Evolutionary conservation across 805 yeast genomes (phyloP).

Genomic region (Candida boidinii): DNA sequence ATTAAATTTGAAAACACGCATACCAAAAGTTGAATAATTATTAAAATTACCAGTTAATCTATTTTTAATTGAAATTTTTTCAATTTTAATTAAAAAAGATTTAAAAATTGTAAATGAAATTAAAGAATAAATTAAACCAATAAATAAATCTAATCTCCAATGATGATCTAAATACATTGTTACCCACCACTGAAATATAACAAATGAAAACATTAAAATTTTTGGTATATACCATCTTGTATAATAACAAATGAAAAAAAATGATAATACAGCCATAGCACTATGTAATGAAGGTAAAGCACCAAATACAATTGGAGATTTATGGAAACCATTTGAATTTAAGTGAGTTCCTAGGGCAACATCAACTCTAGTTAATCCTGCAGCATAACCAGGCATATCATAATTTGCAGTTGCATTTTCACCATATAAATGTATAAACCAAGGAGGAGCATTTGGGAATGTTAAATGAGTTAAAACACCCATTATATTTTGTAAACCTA

Average conservation of each 20-base stretch:
- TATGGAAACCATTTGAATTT: conserved; percentile 54
- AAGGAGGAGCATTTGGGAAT: conserved; percentile 69
- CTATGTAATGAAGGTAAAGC: conserved; percentile 69
- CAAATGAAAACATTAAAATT: conserved; percentile 32
- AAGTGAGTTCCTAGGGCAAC: conserved; percentile 52
- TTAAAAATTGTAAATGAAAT: conserved; percentile 31
- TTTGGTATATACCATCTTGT: conserved; percentile 27
- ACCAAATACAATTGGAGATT: conserved; percentile 63
- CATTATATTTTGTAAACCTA: conserved; percentile 52
- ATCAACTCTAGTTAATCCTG: conserved; percentile 62
- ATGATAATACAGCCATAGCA: conserved; percentile 52
- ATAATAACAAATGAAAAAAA: conserved; percentile 34
- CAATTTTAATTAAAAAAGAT: conserved; percentile 26
- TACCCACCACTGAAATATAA: conserved; percentile 64
- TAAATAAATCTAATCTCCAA: conserved; percentile 53
- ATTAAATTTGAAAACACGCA: conserved; percentile 46
- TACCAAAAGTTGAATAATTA: conserved; percentile 43
- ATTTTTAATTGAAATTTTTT: conserved; percentile 29
- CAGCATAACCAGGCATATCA: conserved; percentile 61
- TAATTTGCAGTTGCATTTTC: conserved; percentile 47
- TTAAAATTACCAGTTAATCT: conserved; percentile 28
- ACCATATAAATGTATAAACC: conserved; percentile 60
- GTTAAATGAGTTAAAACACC: conserved; percentile 54
- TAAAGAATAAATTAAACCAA: conserved; percentile 47
- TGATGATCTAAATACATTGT: conserved; percentile 69